These are phyloP conservation scores for Fusarium buharicum DNA, from an alignment of 2,329 filamentous ascomycete species.

Conservation along the genomic window DNA sequence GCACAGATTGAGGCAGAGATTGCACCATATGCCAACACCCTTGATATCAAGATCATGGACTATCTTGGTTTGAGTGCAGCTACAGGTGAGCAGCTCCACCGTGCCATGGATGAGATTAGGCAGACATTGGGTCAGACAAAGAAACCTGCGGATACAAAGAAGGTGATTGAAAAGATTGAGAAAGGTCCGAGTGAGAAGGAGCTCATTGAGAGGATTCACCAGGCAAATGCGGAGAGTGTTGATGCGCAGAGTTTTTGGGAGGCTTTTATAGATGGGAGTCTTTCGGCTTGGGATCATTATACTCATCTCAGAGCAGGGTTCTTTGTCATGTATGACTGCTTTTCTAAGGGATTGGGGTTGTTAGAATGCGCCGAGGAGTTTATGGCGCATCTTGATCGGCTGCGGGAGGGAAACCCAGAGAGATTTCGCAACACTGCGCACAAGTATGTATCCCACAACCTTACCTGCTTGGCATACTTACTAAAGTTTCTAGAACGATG, in stretches of 20 bases:
- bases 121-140: slow-evolving; percentile 19
- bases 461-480: accelerated
- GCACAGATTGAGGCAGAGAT: slow-evolving; percentile 29
- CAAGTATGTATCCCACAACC: slow-evolving; percentile 37
- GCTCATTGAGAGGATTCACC: slow-evolving; percentile 14
- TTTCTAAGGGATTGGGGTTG: slow-evolving; percentile 38
- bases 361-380: slow-evolving; percentile 48
- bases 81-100: slow-evolving; percentile 18
- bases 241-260: slow-evolving; percentile 42
- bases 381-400: slow-evolving; percentile 43
- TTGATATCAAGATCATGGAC: slow-evolving; percentile 38
- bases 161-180: slow-evolving; percentile 15
- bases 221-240: slow-evolving; percentile 16
- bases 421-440: slow-evolving; percentile 51
- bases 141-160: slow-evolving; percentile 1
- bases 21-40: slow-evolving; percentile 6
- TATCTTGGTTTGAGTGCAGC: slow-evolving; percentile 40
- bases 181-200: slow-evolving; percentile 30
- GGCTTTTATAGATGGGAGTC: slow-evolving; percentile 42
- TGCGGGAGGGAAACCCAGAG: slow-evolving; percentile 43
- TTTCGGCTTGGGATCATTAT: slow-evolving; percentile 49
- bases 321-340: slow-evolving; percentile 46
- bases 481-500: slow-evolving; percentile 42
- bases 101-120: slow-evolving; percentile 33
- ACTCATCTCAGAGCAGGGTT: slow-evolving; percentile 50